phyloP scores from a whole-genome alignment of 2,329 filamentous ascomycete genomes.

The Talaromyces piceae region DNA sequence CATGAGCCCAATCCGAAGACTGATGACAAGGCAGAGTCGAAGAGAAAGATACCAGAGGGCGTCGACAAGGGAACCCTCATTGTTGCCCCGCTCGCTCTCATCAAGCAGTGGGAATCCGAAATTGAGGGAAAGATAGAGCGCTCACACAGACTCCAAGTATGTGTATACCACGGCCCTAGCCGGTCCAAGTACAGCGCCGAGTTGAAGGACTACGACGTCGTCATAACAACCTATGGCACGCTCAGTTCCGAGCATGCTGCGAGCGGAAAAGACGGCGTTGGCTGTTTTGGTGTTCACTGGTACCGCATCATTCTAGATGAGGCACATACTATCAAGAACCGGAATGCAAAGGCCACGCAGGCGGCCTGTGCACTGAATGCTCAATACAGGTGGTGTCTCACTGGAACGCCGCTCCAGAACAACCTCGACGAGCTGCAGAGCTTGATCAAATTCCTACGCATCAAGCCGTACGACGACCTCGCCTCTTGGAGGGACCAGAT shows the following conservation, averaged over 20 bases:
- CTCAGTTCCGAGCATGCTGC: slow-evolving; percentile 81
- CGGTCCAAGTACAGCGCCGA: slow-evolving; percentile 72
- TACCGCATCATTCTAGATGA: slow-evolving; percentile 94
- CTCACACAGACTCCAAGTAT: slow-evolving; percentile 66
- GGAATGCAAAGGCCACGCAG: slow-evolving; percentile 90
- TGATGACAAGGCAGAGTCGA: slow-evolving; percentile 27
- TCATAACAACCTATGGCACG: slow-evolving; percentile 95
- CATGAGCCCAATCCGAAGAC: slow-evolving; percentile 35
- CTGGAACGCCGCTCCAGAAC: slow-evolving; percentile 96
- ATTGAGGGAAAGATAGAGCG: slow-evolving; percentile 72
- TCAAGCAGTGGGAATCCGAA: slow-evolving; percentile 95
- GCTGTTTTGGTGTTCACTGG: slow-evolving; percentile 89
- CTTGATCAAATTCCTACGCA: slow-evolving; percentile 82
- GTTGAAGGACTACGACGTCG: slow-evolving; percentile 80
- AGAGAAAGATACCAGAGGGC: slow-evolving; percentile 61
- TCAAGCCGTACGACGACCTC: slow-evolving; percentile 83
- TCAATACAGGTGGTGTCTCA: slow-evolving; percentile 92
- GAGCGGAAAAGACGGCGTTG: slow-evolving; percentile 51
- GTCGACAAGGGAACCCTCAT: slow-evolving; percentile 78
- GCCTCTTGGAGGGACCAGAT: slow-evolving; percentile 88
- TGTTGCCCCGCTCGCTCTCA: slow-evolving; percentile 84
- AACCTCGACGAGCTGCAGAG: slow-evolving; percentile 95
- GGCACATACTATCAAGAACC: slow-evolving; percentile 97
- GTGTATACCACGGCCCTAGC: slow-evolving; percentile 82
- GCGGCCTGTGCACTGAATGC: slow-evolving; percentile 78